Evolutionary conservation across 2,329 filamentous ascomycete species (phyloP), one percentile per base, ranked within the genome.

Genomic region (Dryadomyces quercivorus): DNA sequence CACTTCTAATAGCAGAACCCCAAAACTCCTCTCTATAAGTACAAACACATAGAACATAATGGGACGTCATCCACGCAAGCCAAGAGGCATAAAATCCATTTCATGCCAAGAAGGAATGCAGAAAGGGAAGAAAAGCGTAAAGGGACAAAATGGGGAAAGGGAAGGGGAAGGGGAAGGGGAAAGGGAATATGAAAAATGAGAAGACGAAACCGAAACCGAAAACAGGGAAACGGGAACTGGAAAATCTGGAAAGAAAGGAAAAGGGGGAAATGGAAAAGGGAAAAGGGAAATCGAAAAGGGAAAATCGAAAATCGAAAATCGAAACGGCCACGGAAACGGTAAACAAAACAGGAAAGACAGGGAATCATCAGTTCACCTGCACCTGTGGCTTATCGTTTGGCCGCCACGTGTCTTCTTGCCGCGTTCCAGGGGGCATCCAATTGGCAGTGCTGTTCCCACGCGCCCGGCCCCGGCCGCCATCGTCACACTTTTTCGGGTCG

Each of bases 331-430:
- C n/a, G n/a, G n/a, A 46, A 21, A 16, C 45, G 21, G 36, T 15
- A 46, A 21, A 13, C 6, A 10, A 15, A 40, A 31, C 9, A 49
- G 7, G 20, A 43, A 31, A n/a, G n/a, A n/a, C 26, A 31, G 26
- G 8, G 5, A 34, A 31, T 22, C 13, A 42, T 47, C 20, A 52
- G 38, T 10, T 46, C 18, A 50, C 56, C 13, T 62, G 61, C 8
- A 63, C 62, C 22, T 51, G 50, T 20, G 60, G 54, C 16, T 65
- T 64, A 55, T 74, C 72, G 12, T 70, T 66, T 5, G 63, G 56
- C 18, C 70, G 67, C 91, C 90, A 95, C 2, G 88, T 95, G 52
- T 89, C 86, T 66, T 95, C 87, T 66, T 92, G 86, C 64, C 82
- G 90, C 1, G 88, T 95, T 8, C 89, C 88, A 0, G 85, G 84